A percentile compares a stretch with the other conserved stretches of the same genome.
phyloP scores from a whole-genome alignment of 768 basidiomycete species.

The Aureoboletus auriporus region DNA sequence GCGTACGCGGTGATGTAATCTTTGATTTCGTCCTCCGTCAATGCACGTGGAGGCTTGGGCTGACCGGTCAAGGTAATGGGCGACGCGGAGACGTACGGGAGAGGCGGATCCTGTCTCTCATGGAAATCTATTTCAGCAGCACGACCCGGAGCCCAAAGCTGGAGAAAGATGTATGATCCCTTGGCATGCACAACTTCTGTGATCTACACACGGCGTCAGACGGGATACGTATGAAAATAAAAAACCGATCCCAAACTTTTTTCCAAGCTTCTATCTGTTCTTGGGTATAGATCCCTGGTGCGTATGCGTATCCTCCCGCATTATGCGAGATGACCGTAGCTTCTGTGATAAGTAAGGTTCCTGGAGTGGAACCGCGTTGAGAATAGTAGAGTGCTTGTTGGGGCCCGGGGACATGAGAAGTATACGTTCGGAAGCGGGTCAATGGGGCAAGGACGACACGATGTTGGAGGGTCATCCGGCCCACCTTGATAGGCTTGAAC shows the following conservation, averaged over 20 bases:
- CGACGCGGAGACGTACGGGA: slow-evolving; percentile 34
- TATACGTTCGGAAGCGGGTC: slow-evolving; percentile 41
- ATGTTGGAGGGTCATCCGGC: slow-evolving; percentile 40
- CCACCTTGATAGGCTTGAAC: slow-evolving; percentile 45
- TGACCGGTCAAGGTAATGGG: slow-evolving; percentile 19
- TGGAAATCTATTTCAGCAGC: slow-evolving; percentile 34
- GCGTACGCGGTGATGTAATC: slow-evolving; percentile 28
- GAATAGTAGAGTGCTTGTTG: slow-evolving; percentile 41
- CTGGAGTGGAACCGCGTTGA: slow-evolving; percentile 43
- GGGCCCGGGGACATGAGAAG: slow-evolving; percentile 33
- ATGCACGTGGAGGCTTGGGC: slow-evolving; percentile 14
- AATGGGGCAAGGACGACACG: slow-evolving; percentile 52
- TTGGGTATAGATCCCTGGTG: slow-evolving; percentile 21
- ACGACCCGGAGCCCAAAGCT: too few species aligned
- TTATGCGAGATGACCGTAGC: slow-evolving; percentile 47
- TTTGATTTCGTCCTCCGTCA: slow-evolving; percentile 29
- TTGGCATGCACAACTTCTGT: too few species aligned
- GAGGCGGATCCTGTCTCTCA: slow-evolving; percentile 30
- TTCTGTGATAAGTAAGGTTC: slow-evolving; percentile 49
- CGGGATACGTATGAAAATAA: background rate
- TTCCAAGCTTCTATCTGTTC: slow-evolving; percentile 55
- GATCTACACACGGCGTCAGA: slow-evolving; percentile 34
- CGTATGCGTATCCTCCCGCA: slow-evolving; percentile 44
- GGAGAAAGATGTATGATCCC: too few species aligned
- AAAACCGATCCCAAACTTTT: slow-evolving; percentile 19